phyloP scores from a whole-genome alignment of 805 yeast genomes.

The Saccharomycopsis sp. region DNA sequence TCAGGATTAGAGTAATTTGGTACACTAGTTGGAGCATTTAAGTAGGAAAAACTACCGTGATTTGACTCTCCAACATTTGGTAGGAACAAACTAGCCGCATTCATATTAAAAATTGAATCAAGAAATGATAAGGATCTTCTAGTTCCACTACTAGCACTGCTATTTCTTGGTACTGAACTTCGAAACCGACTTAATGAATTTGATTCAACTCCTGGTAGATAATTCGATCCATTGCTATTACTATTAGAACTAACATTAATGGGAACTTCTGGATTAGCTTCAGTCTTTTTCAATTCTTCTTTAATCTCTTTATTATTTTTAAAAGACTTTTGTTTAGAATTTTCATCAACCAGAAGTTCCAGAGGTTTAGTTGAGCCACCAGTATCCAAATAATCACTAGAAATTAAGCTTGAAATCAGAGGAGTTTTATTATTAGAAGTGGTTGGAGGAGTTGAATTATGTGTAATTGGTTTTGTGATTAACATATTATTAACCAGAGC shows the following conservation, averaged over 20 bases:
- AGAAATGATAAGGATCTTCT: constrained; percentile 12
- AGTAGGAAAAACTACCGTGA: neutral
- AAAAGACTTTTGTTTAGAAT: no score
- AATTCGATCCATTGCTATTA: no score
- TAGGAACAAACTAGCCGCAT: neutral
- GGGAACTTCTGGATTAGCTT: no score
- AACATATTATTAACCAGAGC: no score
- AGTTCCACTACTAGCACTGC: constrained; percentile 6
- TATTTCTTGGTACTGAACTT: constrained; percentile 6
- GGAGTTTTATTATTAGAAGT: neutral
- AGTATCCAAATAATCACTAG: neutral
- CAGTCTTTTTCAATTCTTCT: no score
- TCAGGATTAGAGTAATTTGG: neutral
- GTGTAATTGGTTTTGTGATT: no score
- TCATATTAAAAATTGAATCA: constrained; percentile 9
- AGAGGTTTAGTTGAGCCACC: no score
- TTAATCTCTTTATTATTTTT: no score
- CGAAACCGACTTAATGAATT: no score
- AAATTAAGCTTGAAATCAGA: neutral
- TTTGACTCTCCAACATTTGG: neutral
- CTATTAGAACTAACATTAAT: no score
- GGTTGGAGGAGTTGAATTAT: neutral
- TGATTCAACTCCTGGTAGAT: no score
- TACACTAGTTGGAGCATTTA: constrained; percentile 3
- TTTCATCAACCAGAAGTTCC: no score